Percentiles rank a stretch among this genome's conserved stretches.
Conservation (phyloP, 257 asterid genomes). For the Misopates orontium region DNA sequence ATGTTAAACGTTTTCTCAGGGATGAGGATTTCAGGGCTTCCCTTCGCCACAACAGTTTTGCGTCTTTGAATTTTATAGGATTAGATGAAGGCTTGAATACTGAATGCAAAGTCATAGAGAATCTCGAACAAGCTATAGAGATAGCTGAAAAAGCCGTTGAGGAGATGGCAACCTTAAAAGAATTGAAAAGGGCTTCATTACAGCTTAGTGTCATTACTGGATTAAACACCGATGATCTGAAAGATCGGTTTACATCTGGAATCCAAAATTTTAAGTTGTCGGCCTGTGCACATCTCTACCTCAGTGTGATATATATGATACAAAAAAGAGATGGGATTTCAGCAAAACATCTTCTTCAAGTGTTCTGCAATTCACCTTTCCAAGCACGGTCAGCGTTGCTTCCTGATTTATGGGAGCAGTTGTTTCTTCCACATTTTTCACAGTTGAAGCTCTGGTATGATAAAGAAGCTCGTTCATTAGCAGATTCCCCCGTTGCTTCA, state of each 20-base stretch:
- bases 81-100: constrained; percentile 36
- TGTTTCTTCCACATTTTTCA: constrained; percentile 58
- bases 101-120: constrained; percentile 57
- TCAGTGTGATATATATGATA: constrained; percentile 59
- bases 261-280: constrained; percentile 64
- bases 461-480: constrained; percentile 38
- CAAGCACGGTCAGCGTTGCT: constrained; percentile 59
- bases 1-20: constrained; percentile 45
- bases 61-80: constrained; percentile 51
- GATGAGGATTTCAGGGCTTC: constrained; percentile 72
- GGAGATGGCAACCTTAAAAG: constrained; percentile 47
- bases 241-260: constrained; percentile 62
- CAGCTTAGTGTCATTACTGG: constrained; percentile 90
- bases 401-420: constrained; percentile 69
- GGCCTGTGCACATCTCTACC: constrained; percentile 94
- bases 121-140: constrained; percentile 77
- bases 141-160: constrained; percentile 63
- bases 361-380: constrained; percentile 62
- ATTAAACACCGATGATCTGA: constrained; percentile 54
- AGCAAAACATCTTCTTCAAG: constrained; percentile 78
- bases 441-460: constrained; percentile 66
- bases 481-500: constrained; percentile 32
- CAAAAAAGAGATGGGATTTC: constrained; percentile 66
- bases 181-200: constrained; percentile 67
- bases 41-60: constrained; percentile 54